Evolutionary conservation across 2,329 filamentous ascomycete species (phyloP).

Genomic region (Alternaria rosae): DNA sequence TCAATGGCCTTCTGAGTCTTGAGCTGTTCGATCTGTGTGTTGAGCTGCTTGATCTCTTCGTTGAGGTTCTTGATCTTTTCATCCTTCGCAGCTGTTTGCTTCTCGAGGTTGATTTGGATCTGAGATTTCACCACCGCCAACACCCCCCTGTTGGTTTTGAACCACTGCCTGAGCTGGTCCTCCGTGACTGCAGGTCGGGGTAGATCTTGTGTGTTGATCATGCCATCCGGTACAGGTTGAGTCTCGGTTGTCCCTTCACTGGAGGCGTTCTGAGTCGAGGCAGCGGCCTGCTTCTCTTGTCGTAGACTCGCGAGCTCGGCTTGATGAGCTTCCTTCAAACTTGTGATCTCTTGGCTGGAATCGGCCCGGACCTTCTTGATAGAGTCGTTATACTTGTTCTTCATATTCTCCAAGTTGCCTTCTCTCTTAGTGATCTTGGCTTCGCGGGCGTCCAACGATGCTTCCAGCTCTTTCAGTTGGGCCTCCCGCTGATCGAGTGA

Average conservation of each 20-base stretch:
- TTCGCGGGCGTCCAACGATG: slow-evolving; percentile 51
- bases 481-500: slow-evolving; percentile 41
- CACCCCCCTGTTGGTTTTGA: slow-evolving; percentile 14
- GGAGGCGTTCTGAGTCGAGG: slow-evolving; percentile 8
- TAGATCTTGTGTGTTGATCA: slow-evolving; percentile 36
- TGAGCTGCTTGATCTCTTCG: slow-evolving; percentile 21
- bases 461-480: slow-evolving; percentile 49
- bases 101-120: slow-evolving; percentile 16
- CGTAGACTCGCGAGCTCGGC: slow-evolving; percentile 46
- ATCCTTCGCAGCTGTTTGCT: slow-evolving; percentile 1
- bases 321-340: slow-evolving; percentile 54
- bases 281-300: slow-evolving; percentile 8
- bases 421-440: slow-evolving; percentile 26
- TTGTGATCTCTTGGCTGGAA: slow-evolving; percentile 42
- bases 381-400: slow-evolving; percentile 69
- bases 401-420: slow-evolving; percentile 33
- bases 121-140: slow-evolving; percentile 13
- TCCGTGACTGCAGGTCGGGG: slow-evolving; percentile 19
- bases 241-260: slow-evolving; percentile 4
- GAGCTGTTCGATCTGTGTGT: slow-evolving; percentile 18
- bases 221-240: slow-evolving; percentile 10
- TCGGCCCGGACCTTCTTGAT: slow-evolving; percentile 61
- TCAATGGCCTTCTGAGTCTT: slow-evolving; percentile 20
- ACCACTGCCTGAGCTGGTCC: slow-evolving; percentile 15
- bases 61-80: slow-evolving; percentile 10